phyloP scores from a whole-genome alignment of 2,329 filamentous ascomycete species.

The Clonostachys byssicola region DNA sequence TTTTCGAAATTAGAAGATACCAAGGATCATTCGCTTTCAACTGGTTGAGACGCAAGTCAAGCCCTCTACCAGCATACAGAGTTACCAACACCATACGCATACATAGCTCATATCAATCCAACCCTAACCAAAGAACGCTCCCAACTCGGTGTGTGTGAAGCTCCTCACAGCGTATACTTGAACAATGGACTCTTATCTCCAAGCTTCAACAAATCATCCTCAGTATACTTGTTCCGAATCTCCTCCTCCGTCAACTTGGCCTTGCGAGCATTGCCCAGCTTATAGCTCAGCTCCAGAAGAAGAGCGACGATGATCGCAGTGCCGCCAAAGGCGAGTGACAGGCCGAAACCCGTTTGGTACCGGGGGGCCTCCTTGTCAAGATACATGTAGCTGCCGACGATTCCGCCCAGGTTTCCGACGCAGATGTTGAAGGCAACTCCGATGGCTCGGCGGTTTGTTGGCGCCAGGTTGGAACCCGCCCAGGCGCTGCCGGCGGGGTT shows the following conservation, averaged over 20 bases:
- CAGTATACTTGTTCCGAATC: slow-evolving; percentile 7
- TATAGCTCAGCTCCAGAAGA: slow-evolving; percentile 16
- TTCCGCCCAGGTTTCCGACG: slow-evolving; percentile 52
- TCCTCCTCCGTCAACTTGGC: slow-evolving; percentile 11
- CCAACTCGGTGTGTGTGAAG: no score
- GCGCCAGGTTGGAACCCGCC: slow-evolving; percentile 71
- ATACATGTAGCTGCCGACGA: slow-evolving; percentile 10
- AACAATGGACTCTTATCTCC: slow-evolving; percentile 12
- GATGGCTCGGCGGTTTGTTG: slow-evolving; percentile 56
- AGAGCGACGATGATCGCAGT: slow-evolving; percentile 12
- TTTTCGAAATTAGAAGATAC: no score
- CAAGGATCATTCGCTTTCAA: no score
- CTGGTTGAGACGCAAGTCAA: no score
- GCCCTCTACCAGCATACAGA: no score
- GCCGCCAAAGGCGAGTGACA: slow-evolving; percentile 16
- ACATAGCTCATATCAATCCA: no score
- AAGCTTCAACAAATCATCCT: slow-evolving; percentile 8
- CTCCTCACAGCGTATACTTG: slow-evolving; percentile 5
- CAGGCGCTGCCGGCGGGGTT: slow-evolving; percentile 77
- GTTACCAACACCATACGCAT: no score
- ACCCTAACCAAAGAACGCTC: no score
- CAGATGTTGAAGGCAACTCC: slow-evolving; percentile 64
- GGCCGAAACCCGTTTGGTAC: slow-evolving; percentile 22
- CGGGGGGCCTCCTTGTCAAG: slow-evolving; percentile 8
- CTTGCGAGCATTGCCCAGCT: slow-evolving; percentile 11